Percentiles rank a stretch among this genome's conserved stretches.
Evolutionary conservation across 495 filamentous ascomycete genomes (phyloP).

Genomic region (Penicillium ochrochloron): DNA sequence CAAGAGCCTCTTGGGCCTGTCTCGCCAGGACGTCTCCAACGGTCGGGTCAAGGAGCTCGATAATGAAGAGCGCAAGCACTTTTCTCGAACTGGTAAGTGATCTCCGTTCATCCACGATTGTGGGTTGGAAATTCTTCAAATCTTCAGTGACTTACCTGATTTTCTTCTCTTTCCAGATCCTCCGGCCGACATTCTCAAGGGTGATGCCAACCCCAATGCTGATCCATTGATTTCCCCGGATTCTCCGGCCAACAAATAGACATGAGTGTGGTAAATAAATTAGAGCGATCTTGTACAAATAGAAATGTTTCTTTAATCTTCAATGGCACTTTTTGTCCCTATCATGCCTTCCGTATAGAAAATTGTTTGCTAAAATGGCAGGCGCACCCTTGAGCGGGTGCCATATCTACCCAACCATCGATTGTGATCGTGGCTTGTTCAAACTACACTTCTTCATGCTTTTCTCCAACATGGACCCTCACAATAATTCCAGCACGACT

Average conservation of each 20-base stretch:
- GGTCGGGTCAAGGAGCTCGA: conserved; percentile 74
- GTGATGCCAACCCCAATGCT: conserved; percentile 40
- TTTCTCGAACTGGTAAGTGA: conserved; percentile 71
- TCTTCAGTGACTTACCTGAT: conserved; percentile 29
- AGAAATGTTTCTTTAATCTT: conserved; percentile 20
- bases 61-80: conserved; percentile 70
- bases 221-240: conserved; percentile 42
- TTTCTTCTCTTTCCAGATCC: conserved; percentile 45
- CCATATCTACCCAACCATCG: no score
- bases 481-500: not conserved
- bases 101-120: not conserved
- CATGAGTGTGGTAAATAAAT: conserved; percentile 24
- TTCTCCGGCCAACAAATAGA: conserved; percentile 54
- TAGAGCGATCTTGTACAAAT: conserved; percentile 44
- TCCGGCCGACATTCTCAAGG: conserved; percentile 59
- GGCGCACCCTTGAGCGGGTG: not conserved
- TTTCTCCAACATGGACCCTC: not conserved
- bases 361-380: not conserved
- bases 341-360: not conserved
- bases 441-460: not conserved
- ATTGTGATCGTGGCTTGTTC: not conserved
- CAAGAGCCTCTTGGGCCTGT: conserved; percentile 70
- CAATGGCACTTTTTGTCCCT: conserved; percentile 18
- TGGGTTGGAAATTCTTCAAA: conserved; percentile 7
- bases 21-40: conserved; percentile 76